Evolutionary conservation across 345 rosid genomes (phyloP).

Genomic region (Cardamine chenopodiifolia): DNA sequence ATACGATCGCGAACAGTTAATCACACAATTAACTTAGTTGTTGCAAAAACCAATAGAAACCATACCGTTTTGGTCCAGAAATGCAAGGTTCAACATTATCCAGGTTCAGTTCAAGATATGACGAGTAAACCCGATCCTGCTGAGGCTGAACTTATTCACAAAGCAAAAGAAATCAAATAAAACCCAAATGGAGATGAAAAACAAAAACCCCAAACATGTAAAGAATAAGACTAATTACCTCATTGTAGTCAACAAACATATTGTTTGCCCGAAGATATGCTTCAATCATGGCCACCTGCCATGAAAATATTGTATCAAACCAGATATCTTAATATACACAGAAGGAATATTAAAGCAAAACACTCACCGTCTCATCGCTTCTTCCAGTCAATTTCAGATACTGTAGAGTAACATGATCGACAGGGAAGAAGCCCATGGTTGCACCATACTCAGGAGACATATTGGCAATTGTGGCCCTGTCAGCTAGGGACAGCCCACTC

Average conservation of each 20-base stretch:
- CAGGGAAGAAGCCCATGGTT: slow-evolving; percentile 99
- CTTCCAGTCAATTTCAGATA: slow-evolving; percentile 97
- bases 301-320: slow-evolving; percentile 2
- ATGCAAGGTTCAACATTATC: slow-evolving; percentile 89
- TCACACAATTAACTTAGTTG: neutral
- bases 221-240: slow-evolving; percentile 51
- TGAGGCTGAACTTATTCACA: slow-evolving; percentile 37
- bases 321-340: neutral
- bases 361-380: slow-evolving; percentile 91
- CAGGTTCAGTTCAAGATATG: slow-evolving; percentile 79
- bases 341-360: neutral
- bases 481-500: slow-evolving; percentile 90
- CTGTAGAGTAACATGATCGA: slow-evolving; percentile 91
- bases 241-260: slow-evolving; percentile 91
- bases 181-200: slow-evolving; percentile 1
- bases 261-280: slow-evolving; percentile 95
- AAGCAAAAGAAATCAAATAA: slow-evolving; percentile 11
- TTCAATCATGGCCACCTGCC: slow-evolving; percentile 71
- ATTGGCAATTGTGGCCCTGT: slow-evolving; percentile 98
- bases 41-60: slow-evolving; percentile 20
- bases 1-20: neutral
- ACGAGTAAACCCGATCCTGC: slow-evolving; percentile 54
- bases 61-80: slow-evolving; percentile 94
- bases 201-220: neutral
- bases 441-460: slow-evolving; percentile 99